Percentiles rank a stretch among this genome's conserved stretches.
Conservation (phyloP, 83 land plant species). For the Diphasiastrum complanatum region DNA sequence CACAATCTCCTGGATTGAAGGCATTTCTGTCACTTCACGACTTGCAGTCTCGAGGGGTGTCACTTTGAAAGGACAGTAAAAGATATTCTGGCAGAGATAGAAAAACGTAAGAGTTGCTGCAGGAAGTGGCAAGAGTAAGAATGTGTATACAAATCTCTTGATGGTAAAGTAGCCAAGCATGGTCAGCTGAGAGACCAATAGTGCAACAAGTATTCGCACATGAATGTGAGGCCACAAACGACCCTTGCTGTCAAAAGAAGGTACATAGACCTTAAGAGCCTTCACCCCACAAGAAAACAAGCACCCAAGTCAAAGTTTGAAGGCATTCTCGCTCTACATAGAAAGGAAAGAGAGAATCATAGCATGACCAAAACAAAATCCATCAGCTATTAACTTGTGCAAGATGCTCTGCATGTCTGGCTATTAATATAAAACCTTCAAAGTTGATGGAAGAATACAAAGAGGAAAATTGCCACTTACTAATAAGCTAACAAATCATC, state of each 20-base stretch:
- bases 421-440: background rate
- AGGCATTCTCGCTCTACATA: no score
- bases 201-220: constrained; percentile 51
- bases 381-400: no score
- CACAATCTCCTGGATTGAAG: constrained; percentile 40
- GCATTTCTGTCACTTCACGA: constrained; percentile 43
- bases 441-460: background rate
- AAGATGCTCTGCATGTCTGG: no score
- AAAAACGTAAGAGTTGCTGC: constrained; percentile 17
- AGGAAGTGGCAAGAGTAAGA: constrained; percentile 54
- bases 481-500: no score
- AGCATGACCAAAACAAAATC: no score
- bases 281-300: no score
- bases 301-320: no score
- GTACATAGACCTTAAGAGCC: constrained; percentile 84
- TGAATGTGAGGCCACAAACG: constrained; percentile 96
- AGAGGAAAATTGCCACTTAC: no score
- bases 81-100: constrained; percentile 15
- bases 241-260: constrained; percentile 73
- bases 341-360: background rate
- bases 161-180: constrained; percentile 75
- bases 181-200: constrained; percentile 63
- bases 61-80: constrained; percentile 30
- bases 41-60: constrained; percentile 53
- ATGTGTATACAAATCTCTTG: constrained; percentile 49